Percentiles rank a stretch among this genome's conserved stretches.
phyloP scores from a whole-genome alignment of 306 rosid species.

The Cucumis cinereus region DNA sequence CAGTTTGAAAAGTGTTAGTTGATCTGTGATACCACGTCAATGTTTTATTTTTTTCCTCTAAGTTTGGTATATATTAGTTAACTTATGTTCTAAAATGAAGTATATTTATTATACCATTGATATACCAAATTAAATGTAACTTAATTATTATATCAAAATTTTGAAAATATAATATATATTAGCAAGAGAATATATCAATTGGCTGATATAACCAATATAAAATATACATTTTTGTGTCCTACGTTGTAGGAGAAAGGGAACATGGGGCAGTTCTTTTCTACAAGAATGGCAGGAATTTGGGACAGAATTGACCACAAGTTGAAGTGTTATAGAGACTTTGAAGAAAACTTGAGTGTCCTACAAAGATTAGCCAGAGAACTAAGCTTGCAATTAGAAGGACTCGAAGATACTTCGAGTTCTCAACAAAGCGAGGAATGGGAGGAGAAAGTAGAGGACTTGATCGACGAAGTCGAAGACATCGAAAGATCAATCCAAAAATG shows the following conservation, averaged over 20 bases:
- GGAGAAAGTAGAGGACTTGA: conserved; percentile 10
- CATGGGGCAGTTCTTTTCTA: neutral
- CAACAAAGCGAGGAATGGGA: conserved; percentile 19
- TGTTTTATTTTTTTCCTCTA: too few relatives aligned
- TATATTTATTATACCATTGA: too few relatives aligned
- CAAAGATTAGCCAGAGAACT: conserved; percentile 15
- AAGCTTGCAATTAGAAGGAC: conserved; percentile 8
- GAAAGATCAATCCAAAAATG: neutral
- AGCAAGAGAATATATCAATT: too few relatives aligned
- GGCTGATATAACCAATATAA: too few relatives aligned
- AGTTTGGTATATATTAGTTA: too few relatives aligned
- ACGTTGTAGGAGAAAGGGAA: neutral
- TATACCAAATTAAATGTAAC: too few relatives aligned
- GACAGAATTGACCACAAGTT: neutral
- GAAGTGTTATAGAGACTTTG: conserved; percentile 10
- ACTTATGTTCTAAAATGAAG: too few relatives aligned
- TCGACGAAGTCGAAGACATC: conserved; percentile 7
- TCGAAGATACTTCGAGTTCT: neutral
- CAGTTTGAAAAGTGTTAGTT: too few relatives aligned
- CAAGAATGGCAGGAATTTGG: conserved; percentile 5
- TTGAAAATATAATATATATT: too few relatives aligned
- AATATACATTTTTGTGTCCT: neutral
- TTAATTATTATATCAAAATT: too few relatives aligned
- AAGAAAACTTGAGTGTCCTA: conserved; percentile 16
- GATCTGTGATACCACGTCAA: too few relatives aligned